Conservation (phyloP, 2,329 filamentous ascomycete genomes). For the Magnaporthiopsis incrustans region DNA sequence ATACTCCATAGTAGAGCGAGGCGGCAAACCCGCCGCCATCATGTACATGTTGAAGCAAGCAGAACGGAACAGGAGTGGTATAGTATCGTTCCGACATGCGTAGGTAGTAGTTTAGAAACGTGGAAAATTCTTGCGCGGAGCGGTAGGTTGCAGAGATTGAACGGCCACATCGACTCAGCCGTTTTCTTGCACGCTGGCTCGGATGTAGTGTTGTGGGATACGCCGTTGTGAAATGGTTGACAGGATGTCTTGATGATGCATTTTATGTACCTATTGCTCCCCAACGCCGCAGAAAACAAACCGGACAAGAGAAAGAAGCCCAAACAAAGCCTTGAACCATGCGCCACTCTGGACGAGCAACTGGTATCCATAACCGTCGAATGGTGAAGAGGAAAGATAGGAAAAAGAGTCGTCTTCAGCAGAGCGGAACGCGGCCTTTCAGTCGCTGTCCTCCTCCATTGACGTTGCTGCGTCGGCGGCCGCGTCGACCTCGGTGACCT, state of each 20-base stretch:
- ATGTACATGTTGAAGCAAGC: not conserved
- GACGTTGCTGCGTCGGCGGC: slow-evolving; percentile 21
- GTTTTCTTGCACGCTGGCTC: not conserved
- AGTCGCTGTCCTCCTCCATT: slow-evolving; percentile 14
- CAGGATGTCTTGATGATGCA: not conserved
- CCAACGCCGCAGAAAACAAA: not conserved
- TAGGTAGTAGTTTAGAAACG: not conserved
- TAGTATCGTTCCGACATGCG: not conserved
- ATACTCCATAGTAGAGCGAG: not conserved
- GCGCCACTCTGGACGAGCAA: slow-evolving; percentile 6
- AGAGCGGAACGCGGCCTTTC: not conserved
- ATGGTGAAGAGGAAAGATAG: not conserved
- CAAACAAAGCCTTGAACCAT: slow-evolving; percentile 5
- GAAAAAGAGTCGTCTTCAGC: not conserved
- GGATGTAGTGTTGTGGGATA: too few species aligned
- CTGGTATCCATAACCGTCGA: slow-evolving; percentile 2
- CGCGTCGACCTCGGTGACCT: slow-evolving; percentile 48
- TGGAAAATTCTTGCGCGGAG: not conserved
- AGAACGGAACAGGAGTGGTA: not conserved
- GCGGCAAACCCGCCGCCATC: not conserved
- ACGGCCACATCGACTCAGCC: not conserved
- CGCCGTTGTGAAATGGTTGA: too few species aligned
- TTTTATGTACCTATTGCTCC: not conserved
- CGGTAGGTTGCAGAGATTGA: not conserved
- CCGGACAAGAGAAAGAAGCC: not conserved